Percentiles rank a stretch among this genome's conserved stretches.
These are phyloP conservation scores for Alternaria arborescens DNA, from an alignment of 2,329 filamentous ascomycete genomes.

Conservation along the genomic window DNA sequence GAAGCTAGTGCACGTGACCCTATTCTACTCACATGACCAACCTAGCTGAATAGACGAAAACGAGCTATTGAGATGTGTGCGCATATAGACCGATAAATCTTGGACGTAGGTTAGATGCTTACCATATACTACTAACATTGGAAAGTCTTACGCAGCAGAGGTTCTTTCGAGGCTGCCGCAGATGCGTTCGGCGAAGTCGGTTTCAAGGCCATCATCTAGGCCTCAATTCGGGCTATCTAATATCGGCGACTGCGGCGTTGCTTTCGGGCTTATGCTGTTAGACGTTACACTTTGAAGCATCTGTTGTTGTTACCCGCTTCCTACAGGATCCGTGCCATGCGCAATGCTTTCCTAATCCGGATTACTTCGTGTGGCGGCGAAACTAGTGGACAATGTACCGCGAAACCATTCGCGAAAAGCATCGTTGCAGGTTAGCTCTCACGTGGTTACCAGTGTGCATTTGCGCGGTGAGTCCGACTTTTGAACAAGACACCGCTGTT, in stretches of 20 bases:
- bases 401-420: slow-evolving; percentile 20
- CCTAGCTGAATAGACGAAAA: neutral
- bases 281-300: slow-evolving; percentile 3
- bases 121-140: neutral
- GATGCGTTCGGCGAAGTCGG: neutral
- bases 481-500: slow-evolving; percentile 7
- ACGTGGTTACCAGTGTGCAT: slow-evolving; percentile 14
- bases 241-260: slow-evolving; percentile 5
- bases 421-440: slow-evolving; percentile 23
- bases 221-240: neutral
- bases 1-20: slow-evolving; percentile 10
- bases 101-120: neutral
- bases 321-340: slow-evolving; percentile 13
- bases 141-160: neutral
- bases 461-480: neutral
- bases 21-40: neutral
- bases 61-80: neutral
- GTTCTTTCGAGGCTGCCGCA: neutral
- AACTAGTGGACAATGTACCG: slow-evolving; percentile 13
- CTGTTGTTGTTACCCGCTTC: slow-evolving; percentile 5
- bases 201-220: neutral
- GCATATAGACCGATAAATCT: no score
- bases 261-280: slow-evolving; percentile 2
- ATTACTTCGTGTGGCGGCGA: slow-evolving; percentile 5
- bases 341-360: slow-evolving; percentile 21